Evolutionary conservation across 139 green algal species (phyloP).

Genomic region (Ostreobium quekettii): DNA sequence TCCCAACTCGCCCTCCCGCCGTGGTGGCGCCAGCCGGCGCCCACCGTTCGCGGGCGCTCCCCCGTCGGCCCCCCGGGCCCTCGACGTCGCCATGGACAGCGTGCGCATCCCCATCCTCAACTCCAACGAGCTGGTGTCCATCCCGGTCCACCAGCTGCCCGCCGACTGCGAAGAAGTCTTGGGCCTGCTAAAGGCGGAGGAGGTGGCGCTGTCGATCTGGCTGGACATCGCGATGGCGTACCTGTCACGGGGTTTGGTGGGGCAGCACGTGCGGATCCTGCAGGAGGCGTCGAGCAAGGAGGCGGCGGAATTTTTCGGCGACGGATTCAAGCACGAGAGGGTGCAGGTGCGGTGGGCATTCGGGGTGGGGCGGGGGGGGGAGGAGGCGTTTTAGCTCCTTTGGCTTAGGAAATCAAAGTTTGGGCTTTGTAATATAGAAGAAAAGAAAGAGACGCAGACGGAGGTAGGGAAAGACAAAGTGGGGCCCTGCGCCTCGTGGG

Average conservation of each 20-base stretch:
- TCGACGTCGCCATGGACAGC: no score
- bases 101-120: slow-evolving; percentile 26
- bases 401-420: no score
- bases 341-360: slow-evolving; percentile 64
- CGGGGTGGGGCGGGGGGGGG: no score
- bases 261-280: slow-evolving; percentile 28
- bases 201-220: slow-evolving; percentile 44
- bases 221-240: slow-evolving; percentile 41
- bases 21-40: no score
- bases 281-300: slow-evolving; percentile 17
- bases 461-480: no score
- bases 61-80: no score
- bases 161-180: slow-evolving; percentile 33
- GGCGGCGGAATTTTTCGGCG: background rate
- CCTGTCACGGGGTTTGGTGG: slow-evolving; percentile 21
- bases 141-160: slow-evolving; percentile 28
- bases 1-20: no score
- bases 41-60: no score
- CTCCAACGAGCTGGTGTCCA: slow-evolving; percentile 27
- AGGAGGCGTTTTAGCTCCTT: no score
- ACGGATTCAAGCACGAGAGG: slow-evolving; percentile 27
- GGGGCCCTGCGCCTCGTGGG: no score
- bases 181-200: slow-evolving; percentile 37
- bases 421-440: no score
- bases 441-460: no score